Conservation (phyloP, 768 basidiomycete genomes). For the Atractiella rhizophila region DNA sequence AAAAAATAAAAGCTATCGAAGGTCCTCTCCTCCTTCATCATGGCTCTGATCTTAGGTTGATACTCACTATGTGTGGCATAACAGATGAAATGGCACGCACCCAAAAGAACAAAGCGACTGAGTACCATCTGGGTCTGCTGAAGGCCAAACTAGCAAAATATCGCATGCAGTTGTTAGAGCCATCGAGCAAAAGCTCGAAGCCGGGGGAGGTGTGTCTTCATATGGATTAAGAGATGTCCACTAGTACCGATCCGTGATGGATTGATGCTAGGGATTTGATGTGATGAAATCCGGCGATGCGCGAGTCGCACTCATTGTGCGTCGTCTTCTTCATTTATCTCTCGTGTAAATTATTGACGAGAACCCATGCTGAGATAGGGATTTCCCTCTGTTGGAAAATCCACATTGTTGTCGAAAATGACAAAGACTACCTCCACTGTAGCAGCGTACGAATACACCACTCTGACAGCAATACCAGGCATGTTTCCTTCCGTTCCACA, state of each 20-base stretch:
- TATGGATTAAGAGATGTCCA: constrained; percentile 34
- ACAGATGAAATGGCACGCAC: constrained; percentile 95
- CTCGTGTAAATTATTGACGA: not conserved
- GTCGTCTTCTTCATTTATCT: not conserved
- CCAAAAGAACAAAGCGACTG: constrained; percentile 58
- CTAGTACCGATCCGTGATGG: not conserved
- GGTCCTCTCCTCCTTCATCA: no score
- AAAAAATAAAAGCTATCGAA: no score
- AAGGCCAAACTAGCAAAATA: constrained; percentile 63
- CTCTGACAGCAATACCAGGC: constrained; percentile 16
- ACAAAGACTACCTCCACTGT: constrained; percentile 72
- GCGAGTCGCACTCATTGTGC: constrained; percentile 11
- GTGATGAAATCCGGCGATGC: constrained; percentile 18
- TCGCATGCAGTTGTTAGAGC: constrained; percentile 72
- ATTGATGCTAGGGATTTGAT: constrained; percentile 12
- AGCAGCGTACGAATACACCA: constrained; percentile 90
- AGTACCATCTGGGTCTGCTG: constrained; percentile 26
- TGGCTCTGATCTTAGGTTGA: no score
- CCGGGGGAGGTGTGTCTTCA: constrained; percentile 59
- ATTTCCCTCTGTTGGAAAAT: constrained; percentile 89
- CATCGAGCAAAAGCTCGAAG: constrained; percentile 48
- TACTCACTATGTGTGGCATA: no score
- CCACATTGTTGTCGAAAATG: constrained; percentile 68
- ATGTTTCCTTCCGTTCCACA: constrained; percentile 28
- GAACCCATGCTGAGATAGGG: constrained; percentile 64